Base-by-base conservation (phyloP, 371 early-diverging fungal genomes). In the Mortierella sp. region DNA sequence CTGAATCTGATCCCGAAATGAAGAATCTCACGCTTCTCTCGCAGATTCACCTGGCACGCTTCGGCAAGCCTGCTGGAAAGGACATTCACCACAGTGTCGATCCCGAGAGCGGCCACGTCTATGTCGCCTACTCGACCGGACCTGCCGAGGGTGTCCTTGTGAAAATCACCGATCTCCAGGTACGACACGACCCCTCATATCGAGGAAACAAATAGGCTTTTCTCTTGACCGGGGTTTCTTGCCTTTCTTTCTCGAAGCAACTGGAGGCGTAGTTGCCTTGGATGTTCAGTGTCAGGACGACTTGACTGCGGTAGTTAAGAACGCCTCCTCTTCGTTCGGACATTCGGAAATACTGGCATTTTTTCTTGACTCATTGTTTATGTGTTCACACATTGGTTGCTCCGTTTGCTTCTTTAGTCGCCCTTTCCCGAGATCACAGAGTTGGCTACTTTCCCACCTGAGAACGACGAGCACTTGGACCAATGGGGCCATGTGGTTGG, bases 71-170 rank as follows among this genome's bases (percentile, higher is more conserved):
- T 69, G 71, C 34, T 53, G 76, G 86, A 77, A 73, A 83, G 75
- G 75, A 88, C 90, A 43, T 90, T 88, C 77, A 89, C 88, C 81
- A 83, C 88, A 81, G 86, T 24, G 89, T 84, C 34, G 90, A 92
- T 86, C 90, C 91, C 40, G 92, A 92, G 76, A 88, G 88, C 16
- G 82, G 80, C 26, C 88, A 89, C 28, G 88, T 90, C 61, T 92
- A 89, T 79, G 88, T 88, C 24, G 92, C 92, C 34, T 89, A 88
- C 55, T 88, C 89, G 67, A 90, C 90, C 50, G 77, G 72, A 46
- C 76, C 82, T 14, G 57, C 75, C 46, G 80, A 79, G 71, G 71
- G 82, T 73, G 74, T 79, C 77, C 75, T 83, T 69, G 71, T 87
- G 81, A 48, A 82, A 67, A 76, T 83, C 51, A 72, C 79, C 13